Evolutionary conservation across 1,284 basidiomycete species (phyloP).

Genomic region (Heterobasidion parviporum): DNA sequence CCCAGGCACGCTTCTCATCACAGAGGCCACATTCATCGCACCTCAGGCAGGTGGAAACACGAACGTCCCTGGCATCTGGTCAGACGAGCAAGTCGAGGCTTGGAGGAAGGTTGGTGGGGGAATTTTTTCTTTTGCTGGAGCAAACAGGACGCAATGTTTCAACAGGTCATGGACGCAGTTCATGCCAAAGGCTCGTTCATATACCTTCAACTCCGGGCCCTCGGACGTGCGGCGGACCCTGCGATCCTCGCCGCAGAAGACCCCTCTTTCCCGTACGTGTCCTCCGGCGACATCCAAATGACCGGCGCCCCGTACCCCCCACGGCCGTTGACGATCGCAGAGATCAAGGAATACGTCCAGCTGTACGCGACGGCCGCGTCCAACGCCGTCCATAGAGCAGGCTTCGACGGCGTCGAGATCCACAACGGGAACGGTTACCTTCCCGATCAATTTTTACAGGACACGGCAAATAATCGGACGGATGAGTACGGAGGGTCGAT

Average conservation of each 20-base stretch:
- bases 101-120: too few relatives aligned
- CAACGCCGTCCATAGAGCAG: slow-evolving; percentile 24
- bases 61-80: too few relatives aligned
- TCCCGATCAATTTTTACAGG: slow-evolving; percentile 16
- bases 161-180: too few relatives aligned
- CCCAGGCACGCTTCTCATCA: too few relatives aligned
- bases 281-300: not conserved
- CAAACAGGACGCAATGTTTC: too few relatives aligned
- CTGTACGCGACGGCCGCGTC: slow-evolving; percentile 29
- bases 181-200: too few relatives aligned
- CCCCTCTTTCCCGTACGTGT: not conserved
- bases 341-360: slow-evolving; percentile 34
- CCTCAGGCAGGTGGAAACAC: too few relatives aligned
- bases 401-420: slow-evolving; percentile 22
- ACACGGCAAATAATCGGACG: slow-evolving; percentile 30
- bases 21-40: too few relatives aligned
- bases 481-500: slow-evolving; percentile 25
- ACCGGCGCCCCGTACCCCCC: slow-evolving; percentile 7
- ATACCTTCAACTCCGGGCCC: too few relatives aligned
- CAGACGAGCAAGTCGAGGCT: too few relatives aligned
- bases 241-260: not conserved
- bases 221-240: too few relatives aligned
- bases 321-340: slow-evolving; percentile 18
- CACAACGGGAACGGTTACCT: slow-evolving; percentile 22
- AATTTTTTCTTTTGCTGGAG: too few relatives aligned